Evolutionary conservation across 257 asterid genomes (phyloP).

Genomic region (Thymus quinquecostatus): DNA sequence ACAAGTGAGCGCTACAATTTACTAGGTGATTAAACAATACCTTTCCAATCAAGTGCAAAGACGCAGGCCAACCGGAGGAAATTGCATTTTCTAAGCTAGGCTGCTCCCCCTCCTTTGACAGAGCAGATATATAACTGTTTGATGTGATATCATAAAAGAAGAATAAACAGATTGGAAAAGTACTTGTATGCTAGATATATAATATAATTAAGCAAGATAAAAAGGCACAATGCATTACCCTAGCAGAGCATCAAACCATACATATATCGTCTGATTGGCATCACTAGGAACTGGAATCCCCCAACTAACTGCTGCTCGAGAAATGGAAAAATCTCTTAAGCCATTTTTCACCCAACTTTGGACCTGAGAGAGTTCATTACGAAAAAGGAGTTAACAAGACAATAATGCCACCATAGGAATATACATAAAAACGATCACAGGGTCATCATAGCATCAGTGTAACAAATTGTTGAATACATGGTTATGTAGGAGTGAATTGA

Average conservation of each 20-base stretch:
- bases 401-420: constrained; percentile 20
- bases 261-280: constrained; percentile 84
- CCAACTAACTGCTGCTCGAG: constrained; percentile 91
- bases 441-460: constrained; percentile 9
- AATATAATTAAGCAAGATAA: constrained; percentile 11
- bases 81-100: constrained; percentile 70
- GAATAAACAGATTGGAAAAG: constrained; percentile 19
- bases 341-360: constrained; percentile 97
- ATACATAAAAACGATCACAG: constrained; percentile 6
- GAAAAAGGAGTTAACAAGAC: constrained; percentile 23
- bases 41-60: constrained; percentile 97
- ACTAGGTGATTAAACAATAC: constrained; percentile 38
- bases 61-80: constrained; percentile 92
- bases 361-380: constrained; percentile 53
- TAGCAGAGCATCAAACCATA: constrained; percentile 98
- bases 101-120: constrained; percentile 62
- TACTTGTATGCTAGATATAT: constrained; percentile 12
- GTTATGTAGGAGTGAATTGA: not conserved
- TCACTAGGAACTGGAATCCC: constrained; percentile 92
- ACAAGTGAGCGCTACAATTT: not conserved
- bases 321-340: constrained; percentile 88
- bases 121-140: constrained; percentile 91
- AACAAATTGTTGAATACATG: not conserved
- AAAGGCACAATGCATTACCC: constrained; percentile 64
- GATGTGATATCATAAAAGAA: constrained; percentile 24